Conservation (phyloP, 1,284 basidiomycete genomes). For the Polyporus tsugae region DNA sequence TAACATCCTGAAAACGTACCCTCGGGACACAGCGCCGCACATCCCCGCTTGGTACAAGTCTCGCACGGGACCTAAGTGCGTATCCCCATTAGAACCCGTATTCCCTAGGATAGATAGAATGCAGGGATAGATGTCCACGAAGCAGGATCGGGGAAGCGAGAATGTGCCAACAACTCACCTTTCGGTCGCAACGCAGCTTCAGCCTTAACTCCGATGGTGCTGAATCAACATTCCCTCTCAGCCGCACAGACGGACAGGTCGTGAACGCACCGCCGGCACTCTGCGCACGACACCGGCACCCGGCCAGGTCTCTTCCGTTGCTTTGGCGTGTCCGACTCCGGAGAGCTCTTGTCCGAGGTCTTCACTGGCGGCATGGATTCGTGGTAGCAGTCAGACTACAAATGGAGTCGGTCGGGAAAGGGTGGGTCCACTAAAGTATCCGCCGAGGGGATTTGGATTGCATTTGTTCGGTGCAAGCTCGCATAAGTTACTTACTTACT, state of each 20-base stretch:
- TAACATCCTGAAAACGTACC: conserved; percentile 47
- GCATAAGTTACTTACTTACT: no score
- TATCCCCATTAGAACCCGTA: background rate
- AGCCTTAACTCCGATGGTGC: conserved; percentile 48
- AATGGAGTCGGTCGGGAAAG: background rate
- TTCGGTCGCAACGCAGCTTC: conserved; percentile 77
- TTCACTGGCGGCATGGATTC: conserved; percentile 27
- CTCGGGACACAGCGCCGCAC: conserved; percentile 74
- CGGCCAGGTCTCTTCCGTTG: conserved; percentile 54
- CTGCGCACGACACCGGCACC: conserved; percentile 73
- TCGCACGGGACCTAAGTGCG: conserved; percentile 68
- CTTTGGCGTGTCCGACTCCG: conserved; percentile 35
- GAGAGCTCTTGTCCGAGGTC: conserved; percentile 26
- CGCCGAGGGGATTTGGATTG: no score
- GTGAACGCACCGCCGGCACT: conserved; percentile 62
- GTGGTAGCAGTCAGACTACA: background rate
- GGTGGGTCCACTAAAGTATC: background rate
- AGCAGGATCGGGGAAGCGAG: conserved; percentile 1
- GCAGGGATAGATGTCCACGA: background rate
- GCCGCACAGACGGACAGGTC: conserved; percentile 10
- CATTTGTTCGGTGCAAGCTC: no score
- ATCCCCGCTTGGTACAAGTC: conserved; percentile 74
- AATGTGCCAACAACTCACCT: conserved; percentile 48
- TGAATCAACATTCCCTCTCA: conserved; percentile 7
- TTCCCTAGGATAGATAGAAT: background rate